Conservation (phyloP, 495 filamentous ascomycete genomes). For the Penicillium simplicissimum region DNA sequence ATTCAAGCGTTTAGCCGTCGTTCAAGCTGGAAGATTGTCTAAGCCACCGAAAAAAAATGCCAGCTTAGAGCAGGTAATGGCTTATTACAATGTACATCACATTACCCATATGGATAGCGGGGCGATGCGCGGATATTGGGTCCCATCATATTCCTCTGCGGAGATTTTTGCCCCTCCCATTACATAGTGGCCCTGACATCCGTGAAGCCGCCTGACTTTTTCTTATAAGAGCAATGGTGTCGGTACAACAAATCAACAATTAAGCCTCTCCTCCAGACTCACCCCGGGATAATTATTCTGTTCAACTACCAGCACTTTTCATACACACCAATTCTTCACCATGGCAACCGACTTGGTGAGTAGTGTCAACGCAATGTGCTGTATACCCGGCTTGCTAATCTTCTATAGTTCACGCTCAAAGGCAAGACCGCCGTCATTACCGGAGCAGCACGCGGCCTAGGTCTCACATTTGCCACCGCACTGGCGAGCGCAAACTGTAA, state of each 20-base stretch:
- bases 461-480: slow-evolving; percentile 11
- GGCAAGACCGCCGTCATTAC: slow-evolving; percentile 11
- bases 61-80: neutral
- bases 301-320: neutral
- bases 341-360: slow-evolving; percentile 6
- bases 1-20: neutral
- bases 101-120: neutral
- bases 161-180: slow-evolving; percentile 4
- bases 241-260: neutral
- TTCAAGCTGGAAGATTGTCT: slow-evolving; percentile 1
- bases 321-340: neutral
- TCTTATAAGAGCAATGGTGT: slow-evolving; percentile 4
- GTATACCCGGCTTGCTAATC: slow-evolving; percentile 9
- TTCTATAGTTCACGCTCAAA: slow-evolving; percentile 9
- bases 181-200: neutral
- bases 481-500: slow-evolving; percentile 9
- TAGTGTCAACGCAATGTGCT: slow-evolving; percentile 2
- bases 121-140: neutral
- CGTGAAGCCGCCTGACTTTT: slow-evolving; percentile 1
- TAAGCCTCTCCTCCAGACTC: slow-evolving; percentile 2
- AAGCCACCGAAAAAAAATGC: slow-evolving; percentile 6
- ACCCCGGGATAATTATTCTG: neutral
- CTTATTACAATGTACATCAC: neutral
- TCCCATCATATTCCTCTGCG: neutral
- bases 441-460: slow-evolving; percentile 9